These are phyloP conservation scores for Coleophoma cylindrospora DNA, from an alignment of 2,329 filamentous ascomycete species.

Conservation along the genomic window DNA sequence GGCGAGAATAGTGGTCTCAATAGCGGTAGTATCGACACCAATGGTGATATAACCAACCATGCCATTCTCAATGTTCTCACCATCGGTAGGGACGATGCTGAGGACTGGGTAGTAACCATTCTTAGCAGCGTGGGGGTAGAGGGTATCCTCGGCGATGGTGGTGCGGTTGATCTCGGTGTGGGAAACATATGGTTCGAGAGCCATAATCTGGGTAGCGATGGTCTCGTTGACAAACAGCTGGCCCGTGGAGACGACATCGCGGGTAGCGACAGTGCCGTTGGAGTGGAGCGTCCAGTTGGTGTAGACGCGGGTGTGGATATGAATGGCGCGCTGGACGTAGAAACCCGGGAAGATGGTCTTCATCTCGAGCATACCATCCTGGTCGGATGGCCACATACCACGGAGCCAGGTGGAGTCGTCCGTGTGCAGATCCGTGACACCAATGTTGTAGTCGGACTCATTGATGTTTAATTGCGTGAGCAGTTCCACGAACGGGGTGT, in stretches of 20 bases:
- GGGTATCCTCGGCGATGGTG: conserved; percentile 5
- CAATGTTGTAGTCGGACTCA: background rate
- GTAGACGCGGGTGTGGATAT: background rate
- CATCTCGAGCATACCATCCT: background rate
- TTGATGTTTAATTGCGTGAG: background rate
- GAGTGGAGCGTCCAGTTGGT: conserved; percentile 1
- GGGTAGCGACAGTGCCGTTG: conserved; percentile 3
- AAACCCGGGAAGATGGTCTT: background rate
- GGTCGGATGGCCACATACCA: background rate
- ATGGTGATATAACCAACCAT: conserved; percentile 31
- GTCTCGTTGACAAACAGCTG: conserved; percentile 4
- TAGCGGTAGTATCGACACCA: conserved; percentile 22
- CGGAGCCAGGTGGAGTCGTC: background rate
- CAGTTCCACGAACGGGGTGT: background rate
- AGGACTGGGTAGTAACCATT: conserved; percentile 27
- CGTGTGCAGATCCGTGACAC: background rate
- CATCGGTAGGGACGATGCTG: conserved; percentile 26
- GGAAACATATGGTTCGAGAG: conserved; percentile 2
- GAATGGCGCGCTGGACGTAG: background rate
- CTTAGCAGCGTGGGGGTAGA: conserved; percentile 14
- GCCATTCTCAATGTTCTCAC: conserved; percentile 26
- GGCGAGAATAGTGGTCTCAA: conserved; percentile 4
- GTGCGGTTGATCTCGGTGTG: conserved; percentile 7
- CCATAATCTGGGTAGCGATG: conserved; percentile 2
- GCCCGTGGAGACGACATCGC: conserved; percentile 2